Conservation (phyloP, 2,329 filamentous ascomycete species). For the Colletotrichum magnum region DNA sequence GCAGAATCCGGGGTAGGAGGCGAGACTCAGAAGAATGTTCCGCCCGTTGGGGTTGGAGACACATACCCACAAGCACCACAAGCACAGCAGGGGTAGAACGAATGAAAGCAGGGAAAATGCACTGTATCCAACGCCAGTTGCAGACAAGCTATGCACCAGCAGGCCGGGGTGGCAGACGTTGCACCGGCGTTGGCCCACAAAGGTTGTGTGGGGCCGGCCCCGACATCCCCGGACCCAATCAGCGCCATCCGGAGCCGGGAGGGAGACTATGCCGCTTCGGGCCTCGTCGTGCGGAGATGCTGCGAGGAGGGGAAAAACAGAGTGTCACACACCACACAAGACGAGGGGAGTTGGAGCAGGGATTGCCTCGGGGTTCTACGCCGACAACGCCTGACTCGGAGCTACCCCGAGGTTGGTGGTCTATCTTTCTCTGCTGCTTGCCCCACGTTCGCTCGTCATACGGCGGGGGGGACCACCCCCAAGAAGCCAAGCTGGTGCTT, state of each 20-base stretch:
- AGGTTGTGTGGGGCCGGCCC: conserved; percentile 29
- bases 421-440: conserved; percentile 15
- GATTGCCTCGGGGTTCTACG: conserved; percentile 30
- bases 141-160: no score
- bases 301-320: conserved; percentile 12
- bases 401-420: conserved; percentile 31
- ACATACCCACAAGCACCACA: not conserved
- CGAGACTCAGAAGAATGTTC: conserved; percentile 4
- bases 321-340: no score
- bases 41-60: conserved; percentile 9
- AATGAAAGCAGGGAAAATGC: conserved; percentile 11
- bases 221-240: conserved; percentile 35
- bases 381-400: conserved; percentile 34
- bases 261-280: conserved; percentile 22
- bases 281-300: conserved; percentile 18
- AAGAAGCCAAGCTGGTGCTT: not conserved
- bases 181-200: conserved; percentile 5
- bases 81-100: not conserved
- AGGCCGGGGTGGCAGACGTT: conserved; percentile 20
- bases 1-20: conserved; percentile 30
- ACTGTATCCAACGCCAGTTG: no score
- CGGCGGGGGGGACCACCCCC: conserved; percentile 18
- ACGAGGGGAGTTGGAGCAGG: not conserved
- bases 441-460: conserved; percentile 37
- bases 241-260: conserved; percentile 4